A percentile compares a stretch with the other conserved stretches of the same genome.
phyloP scores from a whole-genome alignment of 192 early-diverging fungal genomes.

The Coemansia sp. region DNA sequence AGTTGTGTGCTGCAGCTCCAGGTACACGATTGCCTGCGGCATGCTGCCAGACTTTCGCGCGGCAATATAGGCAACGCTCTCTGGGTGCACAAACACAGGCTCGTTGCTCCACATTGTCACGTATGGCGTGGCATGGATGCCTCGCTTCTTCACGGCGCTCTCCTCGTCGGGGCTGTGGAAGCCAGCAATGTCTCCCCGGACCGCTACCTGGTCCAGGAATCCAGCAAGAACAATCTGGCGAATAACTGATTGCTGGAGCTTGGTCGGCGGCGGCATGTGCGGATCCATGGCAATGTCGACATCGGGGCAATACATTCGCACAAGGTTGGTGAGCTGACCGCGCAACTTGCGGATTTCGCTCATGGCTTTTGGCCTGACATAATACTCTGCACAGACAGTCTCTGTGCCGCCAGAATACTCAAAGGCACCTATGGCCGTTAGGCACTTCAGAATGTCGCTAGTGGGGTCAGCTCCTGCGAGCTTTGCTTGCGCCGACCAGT shows the following conservation, averaged over 20 bases:
- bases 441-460: conserved; percentile 85
- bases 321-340: conserved; percentile 71
- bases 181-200: conserved; percentile 77
- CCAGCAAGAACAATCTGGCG: conserved; percentile 88
- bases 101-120: conserved; percentile 75
- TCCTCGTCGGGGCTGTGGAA: conserved; percentile 39
- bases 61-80: conserved; percentile 61
- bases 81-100: conserved; percentile 76
- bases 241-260: conserved; percentile 71
- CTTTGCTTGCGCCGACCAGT: conserved; percentile 70
- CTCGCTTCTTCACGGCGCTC: conserved; percentile 57
- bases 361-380: conserved; percentile 85
- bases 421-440: conserved; percentile 90
- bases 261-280: conserved; percentile 67
- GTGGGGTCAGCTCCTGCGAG: conserved; percentile 62
- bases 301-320: conserved; percentile 64
- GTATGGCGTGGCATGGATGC: conserved; percentile 60
- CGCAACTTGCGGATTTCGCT: conserved; percentile 78
- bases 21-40: conserved; percentile 73
- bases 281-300: conserved; percentile 64
- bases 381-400: conserved; percentile 79
- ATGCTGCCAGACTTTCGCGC: conserved; percentile 54
- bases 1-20: conserved; percentile 67
- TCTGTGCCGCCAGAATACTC: conserved; percentile 68
- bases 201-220: conserved; percentile 91